Evolutionary conservation across 2,329 filamentous ascomycete species (phyloP), one percentile per base, ranked within the genome.

Genomic region (Akanthomyces dipterigenus): DNA sequence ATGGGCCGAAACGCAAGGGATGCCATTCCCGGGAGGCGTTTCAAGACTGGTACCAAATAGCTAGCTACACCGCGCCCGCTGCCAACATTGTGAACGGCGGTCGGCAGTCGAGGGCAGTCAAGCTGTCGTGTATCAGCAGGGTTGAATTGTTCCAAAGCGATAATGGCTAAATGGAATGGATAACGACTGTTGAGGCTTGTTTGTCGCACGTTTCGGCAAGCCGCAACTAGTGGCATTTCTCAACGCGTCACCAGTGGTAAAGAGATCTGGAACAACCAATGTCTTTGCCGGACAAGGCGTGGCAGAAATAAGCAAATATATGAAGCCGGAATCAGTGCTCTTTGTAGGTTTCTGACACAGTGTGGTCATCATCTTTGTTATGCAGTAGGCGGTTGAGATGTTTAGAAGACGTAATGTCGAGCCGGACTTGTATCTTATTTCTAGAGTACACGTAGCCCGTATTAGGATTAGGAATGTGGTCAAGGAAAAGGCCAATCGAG

Each of bases 1-100:
- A 50, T 59, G 55, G 45, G 55, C 55, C 55, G 55, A 59, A 50
- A 59, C 55, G 46, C 46, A 50, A 59, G 55, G 45, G 46, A 50
- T 42, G 55, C 22, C 51, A 55, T 57, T 57, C 46, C 24, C 16
- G 45, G 36, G 16, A 34, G 18, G 45, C 46, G 55, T 59, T 59
- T 59, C 55, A 59, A 46, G 22, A 43, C 11, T 3, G 12, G 34
- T 57, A 20, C 28, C 31, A 9, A 34, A 34, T 31, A 31, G 28
- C 28, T 31, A 31, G 28, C 5, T 31, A 31, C 31, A 11, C 31
- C 18, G 38, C 18, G 40, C 26, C 53, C 28, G 26, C 36, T 54
- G 42, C 12, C 42, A 24, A 45, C 11, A n/a, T 45, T 5, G 1
- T 40, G 28, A 20, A 40, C 14, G 49, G 24, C 36, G 34, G 16